Evolutionary conservation across 495 filamentous ascomycete genomes (phyloP).

Genomic region (Rhizodiscina lignyota): DNA sequence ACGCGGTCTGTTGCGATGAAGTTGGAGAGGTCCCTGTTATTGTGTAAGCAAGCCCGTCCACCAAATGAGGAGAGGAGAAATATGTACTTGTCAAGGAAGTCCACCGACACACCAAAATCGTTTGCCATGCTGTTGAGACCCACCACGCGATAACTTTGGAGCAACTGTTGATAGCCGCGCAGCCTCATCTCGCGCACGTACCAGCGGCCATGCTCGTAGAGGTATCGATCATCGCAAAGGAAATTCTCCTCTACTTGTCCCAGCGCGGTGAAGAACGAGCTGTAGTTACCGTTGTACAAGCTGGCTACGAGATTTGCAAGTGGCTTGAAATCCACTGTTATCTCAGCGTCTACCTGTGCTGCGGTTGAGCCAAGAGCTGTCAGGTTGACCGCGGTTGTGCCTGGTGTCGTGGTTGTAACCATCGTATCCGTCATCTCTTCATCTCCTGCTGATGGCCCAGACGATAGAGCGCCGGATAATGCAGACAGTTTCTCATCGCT

Average conservation of each 20-base stretch:
- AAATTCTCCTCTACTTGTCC: conserved; percentile 89
- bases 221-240: conserved; percentile 80
- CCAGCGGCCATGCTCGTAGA: conserved; percentile 87
- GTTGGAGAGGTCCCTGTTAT: conserved; percentile 68
- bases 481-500: conserved; percentile 74
- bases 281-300: conserved; percentile 84
- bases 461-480: conserved; percentile 55
- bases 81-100: conserved; percentile 79
- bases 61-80: conserved; percentile 9
- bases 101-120: conserved; percentile 89
- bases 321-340: conserved; percentile 61
- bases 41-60: background rate
- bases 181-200: conserved; percentile 97
- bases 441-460: conserved; percentile 62
- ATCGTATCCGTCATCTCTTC: conserved; percentile 59
- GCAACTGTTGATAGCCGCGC: conserved; percentile 83
- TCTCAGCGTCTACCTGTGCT: conserved; percentile 55
- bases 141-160: conserved; percentile 97
- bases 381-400: conserved; percentile 61
- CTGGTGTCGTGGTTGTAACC: conserved; percentile 33
- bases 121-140: conserved; percentile 87
- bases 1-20: conserved; percentile 93
- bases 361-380: conserved; percentile 57
- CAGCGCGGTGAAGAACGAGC: conserved; percentile 77
- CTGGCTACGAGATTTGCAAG: conserved; percentile 77